phyloP scores from a whole-genome alignment of 495 filamentous ascomycete genomes.

The Xylaria curta region DNA sequence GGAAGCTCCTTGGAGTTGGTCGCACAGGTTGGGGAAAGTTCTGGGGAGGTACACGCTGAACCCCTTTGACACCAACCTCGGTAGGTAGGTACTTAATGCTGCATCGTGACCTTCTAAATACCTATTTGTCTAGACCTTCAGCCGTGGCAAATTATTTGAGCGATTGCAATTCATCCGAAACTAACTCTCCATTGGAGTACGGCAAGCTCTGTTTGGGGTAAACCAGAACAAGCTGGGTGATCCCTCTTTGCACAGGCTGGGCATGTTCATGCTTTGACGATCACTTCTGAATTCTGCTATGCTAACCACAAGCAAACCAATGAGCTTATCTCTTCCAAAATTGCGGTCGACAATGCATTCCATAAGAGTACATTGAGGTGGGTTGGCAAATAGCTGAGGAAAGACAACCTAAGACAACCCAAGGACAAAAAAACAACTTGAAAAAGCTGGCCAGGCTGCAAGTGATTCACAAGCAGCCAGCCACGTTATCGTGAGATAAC shows the following conservation, averaged over 20 bases:
- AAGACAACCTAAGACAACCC: background rate
- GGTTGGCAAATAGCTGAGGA: background rate
- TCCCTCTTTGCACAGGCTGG: background rate
- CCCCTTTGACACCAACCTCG: background rate
- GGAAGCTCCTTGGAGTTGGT: background rate
- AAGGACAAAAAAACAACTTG: no score
- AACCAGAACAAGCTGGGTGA: background rate
- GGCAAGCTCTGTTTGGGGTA: background rate
- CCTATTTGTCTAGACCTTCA: background rate
- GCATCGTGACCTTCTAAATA: background rate
- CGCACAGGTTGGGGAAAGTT: background rate
- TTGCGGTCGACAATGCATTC: slow-evolving; percentile 13
- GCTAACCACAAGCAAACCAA: slow-evolving; percentile 13
- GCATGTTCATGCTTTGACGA: slow-evolving; percentile 11
- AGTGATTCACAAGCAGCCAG: background rate
- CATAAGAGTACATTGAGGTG: background rate
- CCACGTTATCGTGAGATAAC: slow-evolving; percentile 3
- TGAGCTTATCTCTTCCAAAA: slow-evolving; percentile 9
- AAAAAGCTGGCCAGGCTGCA: background rate
- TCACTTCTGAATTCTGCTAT: slow-evolving; percentile 11
- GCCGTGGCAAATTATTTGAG: background rate
- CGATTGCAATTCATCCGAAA: background rate
- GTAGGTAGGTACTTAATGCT: background rate
- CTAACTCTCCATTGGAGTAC: background rate
- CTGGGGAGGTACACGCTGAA: background rate